Conservation (phyloP, 2,329 filamentous ascomycete species). For the Endoconidiophora laricicola region DNA sequence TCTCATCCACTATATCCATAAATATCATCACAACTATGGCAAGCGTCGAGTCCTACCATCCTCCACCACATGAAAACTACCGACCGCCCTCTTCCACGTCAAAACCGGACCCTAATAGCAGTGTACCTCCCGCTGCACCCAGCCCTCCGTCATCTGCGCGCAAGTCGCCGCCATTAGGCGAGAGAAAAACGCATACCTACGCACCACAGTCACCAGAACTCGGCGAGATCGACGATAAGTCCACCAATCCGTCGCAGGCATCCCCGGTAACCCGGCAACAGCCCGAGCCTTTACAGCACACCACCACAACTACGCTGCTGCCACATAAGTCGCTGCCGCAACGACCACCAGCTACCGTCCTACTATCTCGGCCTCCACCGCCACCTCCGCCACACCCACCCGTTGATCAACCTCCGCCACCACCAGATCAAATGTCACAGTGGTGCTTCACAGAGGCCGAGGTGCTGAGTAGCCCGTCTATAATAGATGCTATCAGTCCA, state of each 20-base stretch:
- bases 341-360: neutral
- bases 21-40: slow-evolving; percentile 27
- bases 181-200: neutral
- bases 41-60: slow-evolving; percentile 42
- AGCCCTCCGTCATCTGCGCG: slow-evolving; percentile 4
- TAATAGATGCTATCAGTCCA: slow-evolving; percentile 61
- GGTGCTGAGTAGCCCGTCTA: slow-evolving; percentile 64
- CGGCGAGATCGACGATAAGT: slow-evolving; percentile 1
- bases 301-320: neutral
- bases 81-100: slow-evolving; percentile 29
- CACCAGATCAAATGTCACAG: slow-evolving; percentile 29
- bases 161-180: neutral
- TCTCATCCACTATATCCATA: neutral
- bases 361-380: neutral
- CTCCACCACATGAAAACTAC: slow-evolving; percentile 35
- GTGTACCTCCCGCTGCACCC: slow-evolving; percentile 2
- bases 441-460: slow-evolving; percentile 85
- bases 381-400: neutral
- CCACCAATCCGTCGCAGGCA: neutral
- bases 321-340: slow-evolving; percentile 4
- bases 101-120: neutral
- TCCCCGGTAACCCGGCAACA: neutral
- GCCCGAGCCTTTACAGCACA: neutral
- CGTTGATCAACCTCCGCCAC: neutral
- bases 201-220: slow-evolving; percentile 5